Percentiles rank a stretch among this genome's conserved stretches.
Evolutionary conservation across 192 early-diverging fungal genomes (phyloP).

Genomic region (Linnemannia zychae): DNA sequence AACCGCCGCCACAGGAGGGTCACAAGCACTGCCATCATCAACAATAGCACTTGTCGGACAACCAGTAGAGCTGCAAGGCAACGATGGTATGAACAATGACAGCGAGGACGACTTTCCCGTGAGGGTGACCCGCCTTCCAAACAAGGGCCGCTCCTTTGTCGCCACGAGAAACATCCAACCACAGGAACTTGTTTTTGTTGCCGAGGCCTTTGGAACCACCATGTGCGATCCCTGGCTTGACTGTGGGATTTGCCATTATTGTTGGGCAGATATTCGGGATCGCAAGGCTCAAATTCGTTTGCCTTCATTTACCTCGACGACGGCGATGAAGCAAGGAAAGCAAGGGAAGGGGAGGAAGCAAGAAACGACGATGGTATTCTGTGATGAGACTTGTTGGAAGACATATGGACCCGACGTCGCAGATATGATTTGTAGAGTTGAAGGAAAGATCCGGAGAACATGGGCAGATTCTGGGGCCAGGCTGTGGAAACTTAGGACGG

Average conservation of each 20-base stretch:
- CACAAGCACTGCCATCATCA: background rate
- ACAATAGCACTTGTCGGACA: background rate
- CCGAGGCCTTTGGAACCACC: conserved; percentile 43
- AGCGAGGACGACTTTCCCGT: conserved; percentile 6
- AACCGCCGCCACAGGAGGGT: background rate
- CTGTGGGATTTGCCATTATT: conserved; percentile 51
- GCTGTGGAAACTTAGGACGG: conserved; percentile 10
- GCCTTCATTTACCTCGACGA: background rate
- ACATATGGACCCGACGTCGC: conserved; percentile 17
- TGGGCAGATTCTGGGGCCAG: conserved; percentile 15
- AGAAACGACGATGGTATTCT: conserved; percentile 50
- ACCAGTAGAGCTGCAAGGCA: no score
- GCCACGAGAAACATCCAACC: conserved; percentile 33
- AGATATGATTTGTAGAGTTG: conserved; percentile 32
- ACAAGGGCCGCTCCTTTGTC: conserved; percentile 46
- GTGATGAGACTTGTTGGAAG: conserved; percentile 26
- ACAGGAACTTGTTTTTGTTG: conserved; percentile 38
- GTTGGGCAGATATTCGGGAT: conserved; percentile 30
- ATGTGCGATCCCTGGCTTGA: conserved; percentile 52
- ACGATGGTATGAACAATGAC: no score
- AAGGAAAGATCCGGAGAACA: conserved; percentile 36
- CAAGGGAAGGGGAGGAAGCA: background rate
- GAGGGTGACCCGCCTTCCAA: conserved; percentile 22
- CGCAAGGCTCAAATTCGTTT: conserved; percentile 30
- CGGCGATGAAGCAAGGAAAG: background rate